These are phyloP conservation scores for Aspergillus ibericus DNA, from an alignment of 2,329 filamentous ascomycete species.

Conservation along the genomic window DNA sequence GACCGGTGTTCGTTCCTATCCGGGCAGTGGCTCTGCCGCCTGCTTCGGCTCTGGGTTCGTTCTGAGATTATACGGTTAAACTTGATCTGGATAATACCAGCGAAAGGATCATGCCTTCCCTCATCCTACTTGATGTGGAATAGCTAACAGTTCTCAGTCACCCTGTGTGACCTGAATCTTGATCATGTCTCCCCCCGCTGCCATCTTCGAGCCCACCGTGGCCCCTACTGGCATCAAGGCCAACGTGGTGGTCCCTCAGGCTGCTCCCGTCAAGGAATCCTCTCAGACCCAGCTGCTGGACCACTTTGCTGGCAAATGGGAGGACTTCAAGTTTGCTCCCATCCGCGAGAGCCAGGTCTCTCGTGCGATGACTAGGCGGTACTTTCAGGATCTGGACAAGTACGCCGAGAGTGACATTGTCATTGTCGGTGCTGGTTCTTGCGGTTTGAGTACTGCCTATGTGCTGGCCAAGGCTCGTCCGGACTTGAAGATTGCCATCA, in stretches of 20 bases:
- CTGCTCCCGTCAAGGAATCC: constrained; percentile 35
- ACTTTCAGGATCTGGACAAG: constrained; percentile 84
- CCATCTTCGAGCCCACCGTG: constrained; percentile 56
- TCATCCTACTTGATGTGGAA: constrained; percentile 43
- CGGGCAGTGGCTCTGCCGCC: neutral
- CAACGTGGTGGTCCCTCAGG: constrained; percentile 49
- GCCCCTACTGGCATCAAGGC: constrained; percentile 41
- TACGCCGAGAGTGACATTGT: constrained; percentile 94
- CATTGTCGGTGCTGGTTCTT: constrained; percentile 87
- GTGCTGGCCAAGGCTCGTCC: constrained; percentile 79
- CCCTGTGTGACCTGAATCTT: constrained; percentile 10
- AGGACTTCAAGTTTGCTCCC: constrained; percentile 75
- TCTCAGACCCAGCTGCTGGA: constrained; percentile 58
- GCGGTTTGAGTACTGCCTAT: constrained; percentile 82
- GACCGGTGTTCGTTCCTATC: constrained; percentile 61
- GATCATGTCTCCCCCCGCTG: constrained; percentile 76
- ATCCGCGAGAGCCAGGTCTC: constrained; percentile 93
- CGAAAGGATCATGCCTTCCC: constrained; percentile 96
- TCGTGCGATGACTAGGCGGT: constrained; percentile 88
- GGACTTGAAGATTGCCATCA: constrained; percentile 86
- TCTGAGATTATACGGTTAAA: constrained; percentile 87
- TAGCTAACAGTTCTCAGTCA: constrained; percentile 39
- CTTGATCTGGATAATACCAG: constrained; percentile 99
- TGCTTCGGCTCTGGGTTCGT: constrained; percentile 32
- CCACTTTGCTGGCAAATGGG: constrained; percentile 74